phyloP scores from a whole-genome alignment of 225 moss, liverwort and hornwort genomes.

The Physcomitrium patens region DNA sequence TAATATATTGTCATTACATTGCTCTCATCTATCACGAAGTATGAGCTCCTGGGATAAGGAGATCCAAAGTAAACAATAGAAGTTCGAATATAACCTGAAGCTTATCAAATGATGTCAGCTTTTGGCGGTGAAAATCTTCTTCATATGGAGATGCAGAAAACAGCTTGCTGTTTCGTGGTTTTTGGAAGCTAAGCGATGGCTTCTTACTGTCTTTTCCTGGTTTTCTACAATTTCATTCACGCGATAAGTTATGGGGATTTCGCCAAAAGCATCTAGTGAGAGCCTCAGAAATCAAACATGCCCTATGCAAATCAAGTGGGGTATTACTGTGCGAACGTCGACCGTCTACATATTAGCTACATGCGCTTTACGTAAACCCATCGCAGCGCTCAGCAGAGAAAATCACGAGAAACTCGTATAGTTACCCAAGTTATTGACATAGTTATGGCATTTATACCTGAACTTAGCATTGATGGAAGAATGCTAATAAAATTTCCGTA shows the following conservation, averaged over 20 bases:
- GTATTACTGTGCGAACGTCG: no score
- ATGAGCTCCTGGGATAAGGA: conserved; percentile 19
- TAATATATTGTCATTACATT: background rate
- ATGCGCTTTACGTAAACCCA: no score
- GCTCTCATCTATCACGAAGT: background rate
- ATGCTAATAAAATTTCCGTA: no score
- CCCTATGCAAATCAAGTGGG: no score
- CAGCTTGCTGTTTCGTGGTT: conserved; percentile 41
- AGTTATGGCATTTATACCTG: no score
- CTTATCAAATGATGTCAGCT: conserved; percentile 94
- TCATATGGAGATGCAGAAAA: conserved; percentile 53
- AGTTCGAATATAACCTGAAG: conserved; percentile 49
- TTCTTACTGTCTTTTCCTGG: conserved; percentile 20
- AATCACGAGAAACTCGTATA: no score
- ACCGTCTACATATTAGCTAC: no score
- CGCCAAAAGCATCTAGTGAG: background rate
- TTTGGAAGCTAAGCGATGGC: conserved; percentile 21
- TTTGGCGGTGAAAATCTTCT: conserved; percentile 73
- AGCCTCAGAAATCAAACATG: no score
- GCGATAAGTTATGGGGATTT: background rate
- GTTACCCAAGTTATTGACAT: no score
- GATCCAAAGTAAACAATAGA: background rate
- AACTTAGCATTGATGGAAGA: no score
- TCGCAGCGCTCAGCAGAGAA: no score
- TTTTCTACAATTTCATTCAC: conserved; percentile 31